phyloP scores from a whole-genome alignment of 495 filamentous ascomycete genomes.

The Evernia prunastri region DNA sequence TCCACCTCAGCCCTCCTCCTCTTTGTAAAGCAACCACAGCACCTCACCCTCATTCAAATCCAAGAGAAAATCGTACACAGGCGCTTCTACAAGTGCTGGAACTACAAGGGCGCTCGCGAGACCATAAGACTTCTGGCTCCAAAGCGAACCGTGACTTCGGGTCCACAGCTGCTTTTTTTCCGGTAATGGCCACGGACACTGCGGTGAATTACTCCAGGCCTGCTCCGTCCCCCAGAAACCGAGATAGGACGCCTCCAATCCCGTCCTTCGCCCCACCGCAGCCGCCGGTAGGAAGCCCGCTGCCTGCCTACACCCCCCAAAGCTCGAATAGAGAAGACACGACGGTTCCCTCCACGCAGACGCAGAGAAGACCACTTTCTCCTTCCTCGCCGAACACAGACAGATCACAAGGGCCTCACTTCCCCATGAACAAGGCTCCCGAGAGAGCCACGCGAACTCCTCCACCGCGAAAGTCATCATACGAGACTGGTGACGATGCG shows the following conservation, averaged over 20 bases:
- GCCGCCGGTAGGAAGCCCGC: conserved; percentile 9
- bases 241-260: conserved; percentile 8
- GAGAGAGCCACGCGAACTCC: conserved; percentile 3
- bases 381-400: conserved; percentile 15
- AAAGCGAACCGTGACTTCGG: not conserved
- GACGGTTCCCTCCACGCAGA: conserved; percentile 13
- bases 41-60: not conserved
- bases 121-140: not conserved
- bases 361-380: conserved; percentile 17
- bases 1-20: not conserved
- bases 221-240: conserved; percentile 6
- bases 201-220: conserved; percentile 7
- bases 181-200: not conserved
- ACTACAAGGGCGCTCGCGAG: not conserved
- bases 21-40: not conserved
- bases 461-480: conserved; percentile 20
- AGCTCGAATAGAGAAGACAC: not conserved
- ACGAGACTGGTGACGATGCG: conserved; percentile 21
- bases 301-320: conserved; percentile 10
- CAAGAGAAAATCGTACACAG: not conserved
- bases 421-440: conserved; percentile 7
- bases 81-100: not conserved
- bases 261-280: conserved; percentile 5
- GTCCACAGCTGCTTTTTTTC: not conserved
- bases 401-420: conserved; percentile 10